Conservation (phyloP, 495 filamentous ascomycete species). For the Tetracladium setigerum region DNA sequence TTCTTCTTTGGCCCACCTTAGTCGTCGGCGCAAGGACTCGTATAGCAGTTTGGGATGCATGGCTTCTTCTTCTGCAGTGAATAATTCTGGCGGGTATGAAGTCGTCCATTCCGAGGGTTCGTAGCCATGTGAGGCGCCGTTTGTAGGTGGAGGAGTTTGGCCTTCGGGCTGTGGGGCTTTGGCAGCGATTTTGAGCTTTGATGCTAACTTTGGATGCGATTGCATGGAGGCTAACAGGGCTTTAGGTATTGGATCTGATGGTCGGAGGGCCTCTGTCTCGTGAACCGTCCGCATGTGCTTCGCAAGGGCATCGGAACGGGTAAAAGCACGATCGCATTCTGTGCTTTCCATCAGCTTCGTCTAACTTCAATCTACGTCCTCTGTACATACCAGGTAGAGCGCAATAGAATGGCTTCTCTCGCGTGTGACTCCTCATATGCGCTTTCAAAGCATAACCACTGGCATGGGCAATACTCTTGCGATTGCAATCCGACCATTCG, state of each 20-base stretch:
- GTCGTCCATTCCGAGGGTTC: constrained; percentile 35
- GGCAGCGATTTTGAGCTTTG: constrained; percentile 58
- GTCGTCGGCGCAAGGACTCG: constrained; percentile 65
- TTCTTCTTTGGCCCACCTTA: constrained; percentile 76
- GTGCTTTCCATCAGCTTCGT: constrained; percentile 6
- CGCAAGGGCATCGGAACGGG: constrained; percentile 89
- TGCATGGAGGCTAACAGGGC: constrained; percentile 43
- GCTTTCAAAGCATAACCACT: constrained; percentile 93
- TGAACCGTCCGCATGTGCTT: constrained; percentile 99
- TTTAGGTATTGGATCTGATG: constrained; percentile 80
- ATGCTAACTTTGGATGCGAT: constrained; percentile 48
- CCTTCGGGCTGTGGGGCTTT: constrained; percentile 41
- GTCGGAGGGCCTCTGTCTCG: constrained; percentile 87
- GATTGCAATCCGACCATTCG: constrained; percentile 83
- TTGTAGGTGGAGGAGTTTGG: constrained; percentile 37
- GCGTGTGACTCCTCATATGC: constrained; percentile 95
- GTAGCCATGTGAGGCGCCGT: constrained; percentile 41
- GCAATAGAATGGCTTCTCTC: constrained; percentile 98
- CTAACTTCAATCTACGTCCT: background rate
- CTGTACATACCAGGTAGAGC: constrained; percentile 67
- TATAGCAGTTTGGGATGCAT: constrained; percentile 64
- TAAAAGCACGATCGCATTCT: constrained; percentile 98
- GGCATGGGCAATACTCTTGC: constrained; percentile 85
- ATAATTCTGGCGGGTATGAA: constrained; percentile 27
- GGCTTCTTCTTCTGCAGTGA: constrained; percentile 63